Conservation (phyloP, 345 rosid genomes). For the Heritiera littoralis region DNA sequence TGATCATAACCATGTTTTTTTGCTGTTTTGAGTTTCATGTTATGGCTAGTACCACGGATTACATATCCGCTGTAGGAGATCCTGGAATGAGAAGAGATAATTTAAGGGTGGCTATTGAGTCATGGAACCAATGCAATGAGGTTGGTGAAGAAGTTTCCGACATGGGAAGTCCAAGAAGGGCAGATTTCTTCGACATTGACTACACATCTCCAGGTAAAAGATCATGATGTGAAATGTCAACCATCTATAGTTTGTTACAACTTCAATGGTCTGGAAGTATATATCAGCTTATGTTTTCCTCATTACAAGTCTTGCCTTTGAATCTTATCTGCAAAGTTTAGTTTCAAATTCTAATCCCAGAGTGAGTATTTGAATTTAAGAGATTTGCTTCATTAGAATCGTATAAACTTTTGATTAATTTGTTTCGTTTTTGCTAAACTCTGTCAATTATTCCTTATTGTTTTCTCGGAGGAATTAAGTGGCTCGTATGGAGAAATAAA, state of each 20-base stretch:
- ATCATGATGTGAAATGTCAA: too few relatives aligned
- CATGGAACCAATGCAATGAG: constrained; percentile 73
- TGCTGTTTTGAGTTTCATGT: background rate
- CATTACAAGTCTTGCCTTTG: too few relatives aligned
- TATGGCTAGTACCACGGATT: constrained; percentile 3
- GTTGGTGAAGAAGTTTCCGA: constrained; percentile 54
- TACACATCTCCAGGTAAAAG: background rate
- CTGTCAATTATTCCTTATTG: background rate
- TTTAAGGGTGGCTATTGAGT: constrained; percentile 53
- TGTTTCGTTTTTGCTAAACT: background rate
- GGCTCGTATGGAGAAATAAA: constrained; percentile 17
- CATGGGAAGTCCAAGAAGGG: constrained; percentile 73
- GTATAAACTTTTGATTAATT: too few relatives aligned
- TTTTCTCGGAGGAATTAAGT: background rate
- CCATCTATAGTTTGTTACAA: too few relatives aligned
- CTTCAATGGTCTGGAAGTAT: too few relatives aligned
- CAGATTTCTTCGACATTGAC: constrained; percentile 73
- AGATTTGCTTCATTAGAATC: too few relatives aligned
- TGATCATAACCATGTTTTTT: background rate
- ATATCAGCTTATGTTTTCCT: too few relatives aligned
- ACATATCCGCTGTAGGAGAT: constrained; percentile 40
- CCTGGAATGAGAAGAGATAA: constrained; percentile 53
- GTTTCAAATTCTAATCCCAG: too few relatives aligned
- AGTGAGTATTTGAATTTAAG: too few relatives aligned
- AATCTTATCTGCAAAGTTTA: too few relatives aligned